Base-by-base conservation (phyloP, 2,329 filamentous ascomycete genomes). In the Drechslera avenae region DNA sequence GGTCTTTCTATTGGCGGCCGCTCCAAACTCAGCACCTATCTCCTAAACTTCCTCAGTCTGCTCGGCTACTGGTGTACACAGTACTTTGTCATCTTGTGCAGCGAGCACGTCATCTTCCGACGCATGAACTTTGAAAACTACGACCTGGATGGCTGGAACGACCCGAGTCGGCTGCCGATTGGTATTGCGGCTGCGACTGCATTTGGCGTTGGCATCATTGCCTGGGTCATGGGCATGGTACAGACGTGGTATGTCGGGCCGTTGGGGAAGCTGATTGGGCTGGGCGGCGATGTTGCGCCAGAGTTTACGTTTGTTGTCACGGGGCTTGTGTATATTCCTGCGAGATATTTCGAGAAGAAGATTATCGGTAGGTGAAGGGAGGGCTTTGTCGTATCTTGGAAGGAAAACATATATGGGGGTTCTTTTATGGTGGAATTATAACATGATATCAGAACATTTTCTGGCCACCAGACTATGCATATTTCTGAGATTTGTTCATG, bases 141-240 rank as follows among this genome's bases (percentile, higher is more conserved):
- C 52, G 71, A 79, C 42, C 62, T 79, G 8, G 71, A 74, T 9
- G 76, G 65, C 1, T 80, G 78, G 78, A 78, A 80, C 43, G 69
- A 76, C 34, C 76, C 74, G 0, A 59, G 54, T n/a, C 65, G 70
- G 26, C 61, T 80, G 32, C 78, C 78, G 1, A 47, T 72, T 5
- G 78, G 78, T 6, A 66, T 76, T 39, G 76, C 76, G 5, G 76
- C 70, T 2, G 68, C 69, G 4, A 51, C 65, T 1, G 72, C 75
- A 4, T 75, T 79, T 43, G 59, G 65, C 2, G 52, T 77, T 0
- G 75, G 75, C 5, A 67, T 75, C 2, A 53, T 75, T 5, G 71
- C 70, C 6, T 83, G 81, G 72, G 73, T 82, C 17, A 72, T 85
- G 62, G 83, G 83, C 1, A 86, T 86, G 83, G 76, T 76, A 39